Base-by-base conservation (phyloP, 805 yeast species). In the Candida vartiovaarae region DNA sequence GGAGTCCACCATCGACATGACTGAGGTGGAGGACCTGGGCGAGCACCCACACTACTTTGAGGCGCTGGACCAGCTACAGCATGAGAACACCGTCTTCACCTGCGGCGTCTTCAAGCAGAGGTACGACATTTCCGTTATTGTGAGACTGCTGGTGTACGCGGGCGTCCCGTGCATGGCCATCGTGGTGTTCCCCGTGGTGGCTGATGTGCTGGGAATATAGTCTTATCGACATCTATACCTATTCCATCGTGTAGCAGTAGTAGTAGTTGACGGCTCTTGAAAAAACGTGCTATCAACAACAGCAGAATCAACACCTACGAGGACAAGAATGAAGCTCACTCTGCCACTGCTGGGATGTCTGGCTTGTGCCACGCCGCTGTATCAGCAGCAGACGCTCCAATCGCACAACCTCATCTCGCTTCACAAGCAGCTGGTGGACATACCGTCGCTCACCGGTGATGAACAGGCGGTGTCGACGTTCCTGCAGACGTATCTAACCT, bases 61-160 rank as follows among this genome's bases (percentile, higher is more conserved):
- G 3, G 56, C 58, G 26, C 50, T 60, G 25, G 56, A 51, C 6
- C 46, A 50, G n/a, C 36, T 52, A 10, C 51, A 52, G 10, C 51
- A 53, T 36, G 53, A 55, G 27, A 52, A 49, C 32, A 52, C 48
- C 11, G 36, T 50, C 2, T 56, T 50, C 27, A 58, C 62, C 2
- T 65, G 72, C 50, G 76, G 74, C 11, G 84, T 78, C 0, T 76
- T 75, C 55, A 71, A 70, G 45, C 74, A 78, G 3, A 71, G 90
- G 39, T 81, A 82, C 52, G 89, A 80, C 44, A 80, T 84, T 29
- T 91, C 84, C 48, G 84, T 87, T 3, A 63, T 86, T 30, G 89
- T 93, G 8, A 72, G 95, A 54, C 66, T 85, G 48, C 63, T 84
- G 15, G 84, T 89, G 1, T 91, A 91, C 63, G 82, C 85, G 1